These are phyloP conservation scores for Gossypium sturtianum DNA, from an alignment of 345 rosid species.

Conservation along the genomic window DNA sequence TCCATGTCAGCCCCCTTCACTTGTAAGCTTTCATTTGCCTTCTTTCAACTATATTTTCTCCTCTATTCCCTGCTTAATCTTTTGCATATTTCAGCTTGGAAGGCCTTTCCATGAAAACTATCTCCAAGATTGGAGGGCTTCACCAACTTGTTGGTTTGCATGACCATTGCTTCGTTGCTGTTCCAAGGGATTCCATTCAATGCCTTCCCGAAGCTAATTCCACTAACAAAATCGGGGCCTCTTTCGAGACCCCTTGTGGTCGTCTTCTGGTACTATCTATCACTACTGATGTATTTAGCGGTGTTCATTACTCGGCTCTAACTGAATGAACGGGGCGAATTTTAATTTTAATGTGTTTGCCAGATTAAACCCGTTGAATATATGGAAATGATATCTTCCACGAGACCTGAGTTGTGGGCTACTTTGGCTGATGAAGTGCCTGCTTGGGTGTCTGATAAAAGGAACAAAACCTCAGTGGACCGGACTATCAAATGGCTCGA, in stretches of 20 bases:
- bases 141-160: constrained; percentile 50
- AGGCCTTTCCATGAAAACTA: constrained; percentile 38
- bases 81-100: constrained; percentile 38
- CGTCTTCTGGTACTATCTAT: constrained; percentile 42
- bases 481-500: constrained; percentile 75
- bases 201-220: constrained; percentile 50
- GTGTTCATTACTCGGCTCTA: neutral
- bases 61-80: neutral
- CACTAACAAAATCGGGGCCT: constrained; percentile 55
- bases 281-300: neutral
- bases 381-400: constrained; percentile 56
- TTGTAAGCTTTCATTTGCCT: constrained; percentile 39
- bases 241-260: constrained; percentile 70
- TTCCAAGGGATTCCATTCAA: constrained; percentile 61
- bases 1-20: constrained; percentile 71
- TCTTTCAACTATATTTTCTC: neutral
- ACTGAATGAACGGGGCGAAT: neutral
- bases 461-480: constrained; percentile 57
- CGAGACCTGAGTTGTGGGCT: constrained; percentile 57
- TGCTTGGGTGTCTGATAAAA: constrained; percentile 55
- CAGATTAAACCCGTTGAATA: constrained; percentile 62
- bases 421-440: constrained; percentile 80
- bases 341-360: constrained; percentile 6
- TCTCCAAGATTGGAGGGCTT: constrained; percentile 56
- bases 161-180: constrained; percentile 42